A percentile compares a stretch with the other conserved stretches of the same genome.
Conservation (phyloP, 2,329 filamentous ascomycete species). For the Pseudomassariella vexata region DNA sequence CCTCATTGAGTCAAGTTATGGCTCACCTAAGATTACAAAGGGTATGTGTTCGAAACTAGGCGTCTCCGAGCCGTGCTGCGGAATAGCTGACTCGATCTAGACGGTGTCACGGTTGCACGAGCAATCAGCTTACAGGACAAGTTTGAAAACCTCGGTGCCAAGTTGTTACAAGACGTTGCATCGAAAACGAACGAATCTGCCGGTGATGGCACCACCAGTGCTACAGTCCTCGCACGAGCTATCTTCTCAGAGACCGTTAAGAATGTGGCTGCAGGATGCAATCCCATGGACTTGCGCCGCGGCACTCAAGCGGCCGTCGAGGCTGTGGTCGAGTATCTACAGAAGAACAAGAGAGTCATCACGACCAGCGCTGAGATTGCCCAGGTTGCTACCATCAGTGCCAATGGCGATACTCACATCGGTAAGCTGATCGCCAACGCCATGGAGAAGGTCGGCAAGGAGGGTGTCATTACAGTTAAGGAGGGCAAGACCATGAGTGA, state of each 20-base stretch:
- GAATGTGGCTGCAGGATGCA: conserved; percentile 98
- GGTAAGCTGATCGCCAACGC: conserved; percentile 94
- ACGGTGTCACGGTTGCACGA: conserved; percentile 85
- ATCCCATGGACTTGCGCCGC: conserved; percentile 97
- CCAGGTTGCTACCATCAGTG: conserved; percentile 96
- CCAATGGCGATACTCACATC: conserved; percentile 94
- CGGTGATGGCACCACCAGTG: conserved; percentile 97
- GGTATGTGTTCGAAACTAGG: conserved; percentile 48
- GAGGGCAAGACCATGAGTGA: conserved; percentile 98
- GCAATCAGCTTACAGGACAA: conserved; percentile 95
- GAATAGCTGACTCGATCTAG: conserved; percentile 35
- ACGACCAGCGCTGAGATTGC: conserved; percentile 96
- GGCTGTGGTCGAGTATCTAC: conserved; percentile 87
- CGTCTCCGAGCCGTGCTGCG: neutral
- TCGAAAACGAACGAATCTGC: conserved; percentile 99
- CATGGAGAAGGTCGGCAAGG: conserved; percentile 99
- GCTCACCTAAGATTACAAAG: conserved; percentile 99
- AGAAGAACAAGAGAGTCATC: conserved; percentile 95
- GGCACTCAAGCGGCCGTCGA: conserved; percentile 97
- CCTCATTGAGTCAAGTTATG: conserved; percentile 95
- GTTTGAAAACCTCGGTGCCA: conserved; percentile 98
- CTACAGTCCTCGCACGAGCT: conserved; percentile 90
- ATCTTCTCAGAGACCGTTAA: conserved; percentile 99
- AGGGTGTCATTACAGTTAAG: conserved; percentile 99
- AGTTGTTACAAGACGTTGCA: conserved; percentile 94